Conservation (phyloP, 148 eudicot species). For the Amaranthus cruentus region DNA sequence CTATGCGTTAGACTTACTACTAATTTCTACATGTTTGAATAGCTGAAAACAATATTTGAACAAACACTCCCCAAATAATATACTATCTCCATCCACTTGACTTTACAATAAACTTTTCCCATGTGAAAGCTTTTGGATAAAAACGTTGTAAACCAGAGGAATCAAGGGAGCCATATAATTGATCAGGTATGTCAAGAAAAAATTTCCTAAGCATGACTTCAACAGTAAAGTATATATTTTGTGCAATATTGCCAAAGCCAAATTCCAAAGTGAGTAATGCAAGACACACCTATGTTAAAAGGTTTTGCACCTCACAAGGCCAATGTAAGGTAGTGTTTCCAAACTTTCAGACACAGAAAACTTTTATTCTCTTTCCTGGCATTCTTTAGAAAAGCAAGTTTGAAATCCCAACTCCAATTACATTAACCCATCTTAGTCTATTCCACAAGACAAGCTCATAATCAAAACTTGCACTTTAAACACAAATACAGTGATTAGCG, state of each 20-base stretch:
- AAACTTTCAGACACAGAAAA: not conserved
- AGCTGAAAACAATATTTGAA: too few species aligned
- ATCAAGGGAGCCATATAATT: too few species aligned
- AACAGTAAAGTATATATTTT: not conserved
- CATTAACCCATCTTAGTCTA: not conserved
- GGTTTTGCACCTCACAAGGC: not conserved
- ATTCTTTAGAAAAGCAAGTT: not conserved
- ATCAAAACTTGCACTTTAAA: not conserved
- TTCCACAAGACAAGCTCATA: not conserved
- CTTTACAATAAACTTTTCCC: too few species aligned
- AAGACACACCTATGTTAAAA: not conserved
- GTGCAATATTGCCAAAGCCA: too few species aligned
- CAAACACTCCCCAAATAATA: too few species aligned
- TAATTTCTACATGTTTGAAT: too few species aligned
- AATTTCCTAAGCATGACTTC: not conserved
- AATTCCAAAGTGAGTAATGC: not conserved
- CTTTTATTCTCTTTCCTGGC: not conserved
- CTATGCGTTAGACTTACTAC: too few species aligned
- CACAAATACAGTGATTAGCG: too few species aligned
- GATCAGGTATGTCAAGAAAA: not conserved
- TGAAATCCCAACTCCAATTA: not conserved
- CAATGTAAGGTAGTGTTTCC: not conserved
- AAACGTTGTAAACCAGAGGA: too few species aligned
- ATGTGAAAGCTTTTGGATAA: too few species aligned
- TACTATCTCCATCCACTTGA: too few species aligned